phyloP scores from a whole-genome alignment of 1,284 basidiomycete species.

The Marasmius oreades region DNA sequence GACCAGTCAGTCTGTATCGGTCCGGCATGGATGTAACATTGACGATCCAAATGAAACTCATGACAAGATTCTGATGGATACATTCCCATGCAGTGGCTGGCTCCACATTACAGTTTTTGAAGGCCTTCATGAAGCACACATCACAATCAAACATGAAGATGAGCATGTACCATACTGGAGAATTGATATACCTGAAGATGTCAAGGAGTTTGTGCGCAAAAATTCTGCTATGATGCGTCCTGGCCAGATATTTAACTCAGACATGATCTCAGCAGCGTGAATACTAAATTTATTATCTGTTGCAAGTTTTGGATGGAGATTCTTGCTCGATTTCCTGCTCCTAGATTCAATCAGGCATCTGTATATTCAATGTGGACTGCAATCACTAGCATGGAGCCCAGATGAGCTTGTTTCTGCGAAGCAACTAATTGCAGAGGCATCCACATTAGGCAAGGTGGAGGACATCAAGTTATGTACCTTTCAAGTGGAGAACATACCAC shows the following conservation, averaged over 20 bases:
- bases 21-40: no score
- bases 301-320: no score
- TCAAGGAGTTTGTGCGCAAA: neutral
- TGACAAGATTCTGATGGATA: slow-evolving; percentile 18
- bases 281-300: no score
- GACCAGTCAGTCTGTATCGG: no score
- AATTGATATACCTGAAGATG: neutral
- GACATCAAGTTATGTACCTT: neutral
- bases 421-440: slow-evolving; percentile 11
- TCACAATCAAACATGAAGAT: slow-evolving; percentile 17
- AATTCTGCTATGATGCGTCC: neutral
- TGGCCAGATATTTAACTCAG: slow-evolving; percentile 16
- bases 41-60: no score
- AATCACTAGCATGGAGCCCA: no score
- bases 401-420: slow-evolving; percentile 18
- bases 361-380: no score
- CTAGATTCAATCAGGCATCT: no score
- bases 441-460: neutral
- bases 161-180: slow-evolving; percentile 1
- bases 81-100: slow-evolving; percentile 20
- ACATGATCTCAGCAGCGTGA: no score
- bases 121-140: slow-evolving; percentile 2
- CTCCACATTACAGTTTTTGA: slow-evolving; percentile 17
- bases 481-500: slow-evolving; percentile 8
- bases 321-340: no score